Evolutionary conservation across 495 filamentous ascomycete genomes (phyloP).

Genomic region (Annulohypoxylon moriforme): DNA sequence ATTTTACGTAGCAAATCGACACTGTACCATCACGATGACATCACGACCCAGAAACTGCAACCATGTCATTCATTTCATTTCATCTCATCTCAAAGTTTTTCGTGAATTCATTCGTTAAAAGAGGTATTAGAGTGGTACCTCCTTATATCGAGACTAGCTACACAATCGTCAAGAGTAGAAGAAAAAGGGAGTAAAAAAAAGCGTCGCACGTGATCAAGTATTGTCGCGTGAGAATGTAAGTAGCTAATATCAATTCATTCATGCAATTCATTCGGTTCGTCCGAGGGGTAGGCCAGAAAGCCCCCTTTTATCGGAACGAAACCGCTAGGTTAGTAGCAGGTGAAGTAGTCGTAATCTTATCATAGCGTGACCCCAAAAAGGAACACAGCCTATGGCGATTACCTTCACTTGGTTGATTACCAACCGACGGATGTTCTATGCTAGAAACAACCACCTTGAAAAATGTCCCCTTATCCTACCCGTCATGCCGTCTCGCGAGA

Average conservation of each 20-base stretch:
- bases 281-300: neutral
- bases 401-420: neutral
- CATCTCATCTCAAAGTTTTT: too few relatives aligned
- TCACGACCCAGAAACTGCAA: neutral
- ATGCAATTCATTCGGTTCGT: conserved; percentile 29
- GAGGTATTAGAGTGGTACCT: neutral
- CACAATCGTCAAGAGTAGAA: neutral
- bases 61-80: neutral
- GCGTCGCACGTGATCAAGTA: neutral
- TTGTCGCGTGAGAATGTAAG: neutral
- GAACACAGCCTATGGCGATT: neutral
- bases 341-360: neutral
- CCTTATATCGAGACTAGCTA: neutral
- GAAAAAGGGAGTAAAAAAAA: neutral
- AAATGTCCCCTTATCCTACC: neutral
- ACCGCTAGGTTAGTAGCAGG: conserved; percentile 20
- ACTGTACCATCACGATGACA: neutral
- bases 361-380: neutral
- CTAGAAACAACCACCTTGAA: neutral
- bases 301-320: neutral
- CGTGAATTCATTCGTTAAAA: neutral
- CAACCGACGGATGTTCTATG: neutral
- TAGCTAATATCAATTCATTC: conserved; percentile 8
- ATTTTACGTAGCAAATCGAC: neutral
- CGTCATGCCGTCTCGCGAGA: conserved; percentile 23